Percentiles rank a stretch among this genome's conserved stretches.
Evolutionary conservation across 2,329 filamentous ascomycete genomes (phyloP).

Genomic region (Trichoderma sp.): DNA sequence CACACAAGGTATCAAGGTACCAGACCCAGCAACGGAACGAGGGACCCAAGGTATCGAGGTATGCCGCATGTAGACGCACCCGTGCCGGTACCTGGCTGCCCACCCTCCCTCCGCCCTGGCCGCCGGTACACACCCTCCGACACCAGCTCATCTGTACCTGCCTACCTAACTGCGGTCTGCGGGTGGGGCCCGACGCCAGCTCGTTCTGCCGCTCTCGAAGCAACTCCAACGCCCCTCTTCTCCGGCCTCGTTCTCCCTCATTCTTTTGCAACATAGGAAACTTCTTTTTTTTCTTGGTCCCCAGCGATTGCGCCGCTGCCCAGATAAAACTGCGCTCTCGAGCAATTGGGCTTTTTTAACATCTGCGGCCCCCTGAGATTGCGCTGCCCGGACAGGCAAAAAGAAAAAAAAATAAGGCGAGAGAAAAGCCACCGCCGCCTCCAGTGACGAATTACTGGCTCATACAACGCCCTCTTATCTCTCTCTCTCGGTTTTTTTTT

Average conservation of each 20-base stretch:
- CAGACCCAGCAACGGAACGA: background rate
- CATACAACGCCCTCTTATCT: no score
- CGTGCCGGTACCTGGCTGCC: background rate
- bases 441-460: background rate
- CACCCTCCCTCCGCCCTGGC: background rate
- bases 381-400: background rate
- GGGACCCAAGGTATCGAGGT: background rate
- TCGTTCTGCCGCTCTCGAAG: background rate
- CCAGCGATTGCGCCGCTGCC: background rate
- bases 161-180: background rate
- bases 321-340: background rate
- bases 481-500: no score
- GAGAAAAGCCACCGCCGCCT: background rate
- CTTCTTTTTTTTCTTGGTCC: background rate
- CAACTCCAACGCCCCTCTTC: background rate
- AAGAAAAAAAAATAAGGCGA: no score
- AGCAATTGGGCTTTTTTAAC: background rate
- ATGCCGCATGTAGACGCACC: background rate
- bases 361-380: background rate
- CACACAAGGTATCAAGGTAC: no score
- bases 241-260: background rate
- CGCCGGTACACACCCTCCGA: slow-evolving; percentile 2
- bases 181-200: background rate
- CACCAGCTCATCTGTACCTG: background rate
- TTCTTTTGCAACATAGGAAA: background rate